A percentile compares a stretch with the other conserved stretches of the same genome.
These are phyloP conservation scores for Verticillium zaregamsianum DNA, from an alignment of 2,329 filamentous ascomycete species.

Conservation along the genomic window DNA sequence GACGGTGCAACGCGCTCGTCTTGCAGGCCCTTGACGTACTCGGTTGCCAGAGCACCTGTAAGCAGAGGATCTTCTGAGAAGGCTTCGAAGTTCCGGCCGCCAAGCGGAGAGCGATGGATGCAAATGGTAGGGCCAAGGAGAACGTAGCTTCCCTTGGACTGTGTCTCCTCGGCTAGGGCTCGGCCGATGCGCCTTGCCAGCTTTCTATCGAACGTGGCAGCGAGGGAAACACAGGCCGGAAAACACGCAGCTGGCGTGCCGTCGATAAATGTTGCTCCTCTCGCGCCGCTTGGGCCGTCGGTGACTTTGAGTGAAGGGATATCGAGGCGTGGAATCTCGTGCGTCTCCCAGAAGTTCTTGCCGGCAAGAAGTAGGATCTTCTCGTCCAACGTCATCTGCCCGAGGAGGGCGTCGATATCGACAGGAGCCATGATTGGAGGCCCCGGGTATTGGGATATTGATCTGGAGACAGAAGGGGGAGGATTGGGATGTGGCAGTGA, in stretches of 20 bases:
- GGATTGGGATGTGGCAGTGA: too few species aligned
- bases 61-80: constrained; percentile 36
- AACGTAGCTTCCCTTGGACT: background rate
- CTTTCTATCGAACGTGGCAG: constrained; percentile 20
- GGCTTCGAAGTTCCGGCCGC: constrained; percentile 37
- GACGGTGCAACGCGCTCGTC: constrained; percentile 35
- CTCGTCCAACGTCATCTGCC: constrained; percentile 12
- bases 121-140: constrained; percentile 37
- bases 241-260: constrained; percentile 5
- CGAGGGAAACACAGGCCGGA: constrained; percentile 8
- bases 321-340: constrained; percentile 1
- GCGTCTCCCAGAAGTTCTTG: constrained; percentile 7
- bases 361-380: constrained; percentile 14
- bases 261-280: constrained; percentile 2
- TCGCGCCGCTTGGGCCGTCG: constrained; percentile 3
- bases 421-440: background rate
- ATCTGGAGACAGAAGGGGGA: background rate
- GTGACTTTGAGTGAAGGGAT: constrained; percentile 3
- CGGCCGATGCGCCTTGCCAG: constrained; percentile 19
- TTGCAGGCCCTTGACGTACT: constrained; percentile 18
- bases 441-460: background rate
- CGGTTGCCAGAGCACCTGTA: constrained; percentile 27
- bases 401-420: constrained; percentile 9
- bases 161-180: background rate
- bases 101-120: constrained; percentile 36